A percentile compares a stretch with the other conserved stretches of the same genome.
Conservation (phyloP, 805 yeast species). For the Cyberlindnera suaveolens region DNA sequence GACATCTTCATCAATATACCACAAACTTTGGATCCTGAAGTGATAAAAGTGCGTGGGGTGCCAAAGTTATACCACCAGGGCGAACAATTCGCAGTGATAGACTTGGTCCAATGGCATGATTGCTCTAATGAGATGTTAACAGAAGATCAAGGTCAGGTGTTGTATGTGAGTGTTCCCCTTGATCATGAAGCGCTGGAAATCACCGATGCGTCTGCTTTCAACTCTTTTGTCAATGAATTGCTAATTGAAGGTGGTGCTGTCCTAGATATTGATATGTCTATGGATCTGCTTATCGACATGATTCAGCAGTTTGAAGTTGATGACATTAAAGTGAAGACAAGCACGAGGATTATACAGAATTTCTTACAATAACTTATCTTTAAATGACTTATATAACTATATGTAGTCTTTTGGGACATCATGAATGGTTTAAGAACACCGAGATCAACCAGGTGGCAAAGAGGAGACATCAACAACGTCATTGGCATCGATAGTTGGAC, state of each 20-base stretch:
- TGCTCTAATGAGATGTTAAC: conserved; percentile 29
- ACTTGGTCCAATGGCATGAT: conserved; percentile 39
- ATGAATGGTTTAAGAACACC: background rate
- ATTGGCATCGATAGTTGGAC: conserved; percentile 44
- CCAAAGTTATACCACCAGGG: conserved; percentile 32
- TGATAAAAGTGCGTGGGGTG: conserved; percentile 3
- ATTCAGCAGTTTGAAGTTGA: conserved; percentile 30
- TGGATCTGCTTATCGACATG: conserved; percentile 30
- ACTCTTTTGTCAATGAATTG: conserved; percentile 37
- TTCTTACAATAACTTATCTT: background rate
- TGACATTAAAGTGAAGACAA: conserved; percentile 22
- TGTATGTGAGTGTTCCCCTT: conserved; percentile 33
- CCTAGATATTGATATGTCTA: conserved; percentile 30
- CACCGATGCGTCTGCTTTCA: conserved; percentile 34
- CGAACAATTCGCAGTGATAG: conserved; percentile 37
- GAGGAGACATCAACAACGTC: conserved; percentile 82
- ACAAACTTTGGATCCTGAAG: conserved; percentile 19
- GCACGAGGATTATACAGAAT: conserved; percentile 18
- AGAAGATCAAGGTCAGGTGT: conserved; percentile 14
- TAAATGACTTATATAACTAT: background rate
- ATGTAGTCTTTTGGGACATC: background rate
- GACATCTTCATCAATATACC: conserved; percentile 28
- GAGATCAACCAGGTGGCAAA: conserved; percentile 87
- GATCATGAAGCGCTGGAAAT: conserved; percentile 37
- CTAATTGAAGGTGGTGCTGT: conserved; percentile 33